Evolutionary conservation across 148 eudicot genomes (phyloP), one percentile per base, ranked within the genome.

Genomic region (Chenopodium suecicum): DNA sequence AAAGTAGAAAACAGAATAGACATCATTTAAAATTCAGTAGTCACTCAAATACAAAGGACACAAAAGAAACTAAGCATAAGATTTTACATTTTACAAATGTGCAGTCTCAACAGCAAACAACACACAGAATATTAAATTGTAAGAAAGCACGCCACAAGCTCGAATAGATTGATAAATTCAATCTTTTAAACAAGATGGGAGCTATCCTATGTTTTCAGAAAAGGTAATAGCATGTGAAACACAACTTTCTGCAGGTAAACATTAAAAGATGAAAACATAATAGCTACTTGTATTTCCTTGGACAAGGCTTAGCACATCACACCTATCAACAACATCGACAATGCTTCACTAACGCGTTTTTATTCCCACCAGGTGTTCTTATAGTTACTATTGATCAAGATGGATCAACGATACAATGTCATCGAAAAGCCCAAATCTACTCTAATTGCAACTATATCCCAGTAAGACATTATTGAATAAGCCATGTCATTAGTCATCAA

Each of bases 1-100:
- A 65, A 62, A 82, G 76, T 54, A 83, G 16, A 85, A 84, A 46
- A 27, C 44, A 85, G 11, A 54, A 34, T 52, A 37, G 11, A 52
- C 41, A 68, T 20, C 37, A 69, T 17, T 80, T 29, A 81, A 64
- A 47, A 80, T n/a, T 9, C 9, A 27, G 48, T 47, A 7, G 47
- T 63, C 46, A 23, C 62, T 41, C 13, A 25, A 64, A 25, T 73
- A 47, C 31, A 72, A 37, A 27, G 17, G 46, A 27, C 63, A 68
- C 13, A 0, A 34, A 25, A 1, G 22, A 56, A 56, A 4, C 37
- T 44, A 44, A 23, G 25, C 20, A 22, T 27, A 19, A n/a, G 16
- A 63, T 64, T 68, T 80, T 17, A 47, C 14, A 29, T 16, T 41
- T 25, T 11, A 65, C 37, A n/a, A 25, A 32, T 65, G 31, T 13